These are phyloP conservation scores for Inga oerstediana DNA, from an alignment of 306 rosid species.

Conservation along the genomic window DNA sequence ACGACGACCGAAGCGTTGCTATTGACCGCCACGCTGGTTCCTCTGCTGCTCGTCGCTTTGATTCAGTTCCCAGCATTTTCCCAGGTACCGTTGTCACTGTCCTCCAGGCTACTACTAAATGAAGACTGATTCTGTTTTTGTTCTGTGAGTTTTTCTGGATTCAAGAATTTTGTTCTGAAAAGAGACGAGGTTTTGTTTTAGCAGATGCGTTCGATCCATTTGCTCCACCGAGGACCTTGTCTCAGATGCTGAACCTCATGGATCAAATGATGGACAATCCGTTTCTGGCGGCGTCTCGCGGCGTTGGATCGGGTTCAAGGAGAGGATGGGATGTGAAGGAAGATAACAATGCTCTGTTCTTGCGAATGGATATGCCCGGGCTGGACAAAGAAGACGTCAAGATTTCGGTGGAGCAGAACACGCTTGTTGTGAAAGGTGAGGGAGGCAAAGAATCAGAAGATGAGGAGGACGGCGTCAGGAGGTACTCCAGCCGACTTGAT, in stretches of 20 bases:
- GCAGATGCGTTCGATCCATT: conserved; percentile 79
- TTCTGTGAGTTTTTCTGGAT: not conserved
- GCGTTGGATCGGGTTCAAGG: conserved; percentile 54
- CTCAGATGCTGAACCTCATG: conserved; percentile 81
- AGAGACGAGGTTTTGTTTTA: not conserved
- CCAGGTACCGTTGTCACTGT: conserved; percentile 32
- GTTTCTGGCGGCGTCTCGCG: conserved; percentile 46
- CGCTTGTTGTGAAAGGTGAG: conserved; percentile 63
- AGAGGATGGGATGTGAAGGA: conserved; percentile 80
- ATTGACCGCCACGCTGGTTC: conserved; percentile 30
- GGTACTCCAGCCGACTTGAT: conserved; percentile 62
- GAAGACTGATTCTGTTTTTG: not conserved
- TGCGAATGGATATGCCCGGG: conserved; percentile 84
- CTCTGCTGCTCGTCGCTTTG: conserved; percentile 39
- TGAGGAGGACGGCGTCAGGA: conserved; percentile 39
- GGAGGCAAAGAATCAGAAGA: conserved; percentile 45
- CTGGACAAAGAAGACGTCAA: conserved; percentile 68
- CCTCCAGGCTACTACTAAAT: not conserved
- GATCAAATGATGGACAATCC: conserved; percentile 78
- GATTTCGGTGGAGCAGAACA: conserved; percentile 68
- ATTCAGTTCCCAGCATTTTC: conserved; percentile 26
- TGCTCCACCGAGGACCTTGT: conserved; percentile 62
- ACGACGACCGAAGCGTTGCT: conserved; percentile 23
- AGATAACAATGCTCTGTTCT: conserved; percentile 46
- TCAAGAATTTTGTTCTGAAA: not conserved